Evolutionary conservation across 306 rosid species (phyloP).

Genomic region (Rosa multiflora): DNA sequence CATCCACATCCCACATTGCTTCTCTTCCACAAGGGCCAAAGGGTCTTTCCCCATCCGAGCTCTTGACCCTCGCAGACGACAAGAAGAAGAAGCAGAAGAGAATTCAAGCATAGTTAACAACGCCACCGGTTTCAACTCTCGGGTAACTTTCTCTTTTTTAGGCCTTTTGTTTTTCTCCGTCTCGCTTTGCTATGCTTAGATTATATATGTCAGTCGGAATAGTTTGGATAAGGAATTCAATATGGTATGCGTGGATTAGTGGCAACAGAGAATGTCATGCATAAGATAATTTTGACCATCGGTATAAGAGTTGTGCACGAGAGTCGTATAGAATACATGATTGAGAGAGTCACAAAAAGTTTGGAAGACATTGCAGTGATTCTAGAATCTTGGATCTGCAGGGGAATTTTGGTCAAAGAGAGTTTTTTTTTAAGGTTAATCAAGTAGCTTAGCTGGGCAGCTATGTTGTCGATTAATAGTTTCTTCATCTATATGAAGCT

Average conservation of each 20-base stretch:
- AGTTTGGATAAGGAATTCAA: too few species aligned
- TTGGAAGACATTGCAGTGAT: background rate
- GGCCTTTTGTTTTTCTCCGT: too few species aligned
- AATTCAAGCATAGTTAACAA: constrained; percentile 2
- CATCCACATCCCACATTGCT: constrained; percentile 23
- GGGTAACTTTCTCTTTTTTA: constrained; percentile 27
- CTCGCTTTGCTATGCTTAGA: background rate
- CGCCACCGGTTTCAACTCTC: constrained; percentile 17
- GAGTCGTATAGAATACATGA: too few species aligned
- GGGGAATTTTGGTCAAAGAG: too few species aligned
- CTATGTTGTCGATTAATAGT: too few species aligned
- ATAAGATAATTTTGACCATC: too few species aligned
- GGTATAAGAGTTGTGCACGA: background rate
- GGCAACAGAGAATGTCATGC: too few species aligned
- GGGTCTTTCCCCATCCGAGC: constrained; percentile 38
- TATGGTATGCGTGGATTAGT: too few species aligned
- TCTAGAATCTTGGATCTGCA: background rate
- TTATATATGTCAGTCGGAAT: background rate
- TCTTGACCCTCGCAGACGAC: constrained; percentile 36
- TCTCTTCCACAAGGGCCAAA: constrained; percentile 20
- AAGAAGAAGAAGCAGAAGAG: constrained; percentile 19
- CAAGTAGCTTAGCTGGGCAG: too few species aligned
- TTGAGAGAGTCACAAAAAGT: too few species aligned
- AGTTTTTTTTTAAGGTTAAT: too few species aligned
- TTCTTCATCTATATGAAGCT: too few species aligned